Base-by-base conservation (phyloP, 2,329 filamentous ascomycete genomes). In the Gyromitra esculenta region DNA sequence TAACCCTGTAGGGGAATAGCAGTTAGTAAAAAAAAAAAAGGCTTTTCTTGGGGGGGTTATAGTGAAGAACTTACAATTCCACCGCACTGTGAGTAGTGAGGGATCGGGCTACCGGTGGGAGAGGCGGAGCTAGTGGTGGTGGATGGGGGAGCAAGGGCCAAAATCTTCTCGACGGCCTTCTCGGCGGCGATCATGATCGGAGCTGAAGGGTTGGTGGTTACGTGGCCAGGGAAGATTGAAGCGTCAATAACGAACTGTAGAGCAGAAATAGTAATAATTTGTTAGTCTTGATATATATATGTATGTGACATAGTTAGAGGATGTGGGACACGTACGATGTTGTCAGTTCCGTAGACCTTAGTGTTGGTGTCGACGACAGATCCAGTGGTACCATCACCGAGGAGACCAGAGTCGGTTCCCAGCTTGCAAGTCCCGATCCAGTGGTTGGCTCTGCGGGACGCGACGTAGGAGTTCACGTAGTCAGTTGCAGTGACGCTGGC, bases 191-290 rank as follows among this genome's bases (percentile, higher is more conserved):
- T 85, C 81, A 91, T 89, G 79, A 91, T 88, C 50, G 89, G 87
- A 0, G 89, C 87, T 62, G 88, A 88, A 1, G 91, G 91, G 83
- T 93, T 93, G 18, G 89, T 89, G 0, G 89, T 89, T 1, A 89
- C 86, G 79, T 91, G 88, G 78, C 91, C 90, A 0, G 91, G 90
- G 84, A 91, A 91, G 80, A 92, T 89, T 77, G 87, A 88, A 0
- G 88, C 90, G 80, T 92, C 90, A 2, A 92, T 88, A 13, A 91
- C 87, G 80, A 89, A 91, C 77, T 79, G 18, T n/a, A 37, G 9
- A 54, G 54, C 25, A 31, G 0, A 31, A 4, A 31, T 3, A 31
- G 18, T 21, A 21, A 1, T 21, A 31, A 31, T 31, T 15, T 62
- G 35, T 65, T 39, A 75, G 68, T 64, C 31, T n/a, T 45, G 41